These are phyloP conservation scores for Pyronema domesticum DNA, from an alignment of 495 filamentous ascomycete species.

Conservation along the genomic window DNA sequence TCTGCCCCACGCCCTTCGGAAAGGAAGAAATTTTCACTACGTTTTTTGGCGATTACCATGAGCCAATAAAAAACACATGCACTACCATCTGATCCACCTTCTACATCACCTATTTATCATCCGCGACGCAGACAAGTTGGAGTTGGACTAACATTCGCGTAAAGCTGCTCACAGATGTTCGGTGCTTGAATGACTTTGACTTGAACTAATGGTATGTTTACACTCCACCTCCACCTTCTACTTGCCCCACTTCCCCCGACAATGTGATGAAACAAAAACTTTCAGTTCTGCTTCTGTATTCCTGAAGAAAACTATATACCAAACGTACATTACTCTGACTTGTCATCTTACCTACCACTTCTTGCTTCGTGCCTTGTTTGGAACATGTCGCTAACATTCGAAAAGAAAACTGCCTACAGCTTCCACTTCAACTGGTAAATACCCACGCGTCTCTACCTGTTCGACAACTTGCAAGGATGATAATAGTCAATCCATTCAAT, in stretches of 20 bases:
- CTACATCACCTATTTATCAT: background rate
- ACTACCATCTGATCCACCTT: conserved; percentile 9
- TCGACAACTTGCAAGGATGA: conserved; percentile 3
- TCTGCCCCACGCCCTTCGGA: background rate
- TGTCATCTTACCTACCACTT: background rate
- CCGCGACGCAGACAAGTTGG: background rate
- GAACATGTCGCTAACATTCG: background rate
- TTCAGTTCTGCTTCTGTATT: conserved; percentile 10
- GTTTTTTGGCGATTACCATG: conserved; percentile 5
- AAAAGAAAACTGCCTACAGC: background rate
- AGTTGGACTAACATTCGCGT: background rate
- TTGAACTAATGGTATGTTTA: conserved; percentile 3
- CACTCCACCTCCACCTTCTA: background rate
- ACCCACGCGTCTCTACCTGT: background rate
- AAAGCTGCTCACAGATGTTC: background rate
- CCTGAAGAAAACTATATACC: conserved; percentile 5
- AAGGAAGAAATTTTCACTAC: conserved; percentile 6
- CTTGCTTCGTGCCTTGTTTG: background rate
- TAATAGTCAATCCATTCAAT: conserved; percentile 10
- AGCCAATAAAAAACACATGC: conserved; percentile 7
- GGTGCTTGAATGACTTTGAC: background rate
- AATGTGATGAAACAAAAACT: conserved; percentile 2
- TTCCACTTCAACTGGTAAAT: background rate
- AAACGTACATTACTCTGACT: conserved; percentile 7
- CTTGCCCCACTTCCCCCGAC: background rate